These are phyloP conservation scores for Trichosporon sp. DNA, from an alignment of 1,284 basidiomycete species.

Conservation along the genomic window DNA sequence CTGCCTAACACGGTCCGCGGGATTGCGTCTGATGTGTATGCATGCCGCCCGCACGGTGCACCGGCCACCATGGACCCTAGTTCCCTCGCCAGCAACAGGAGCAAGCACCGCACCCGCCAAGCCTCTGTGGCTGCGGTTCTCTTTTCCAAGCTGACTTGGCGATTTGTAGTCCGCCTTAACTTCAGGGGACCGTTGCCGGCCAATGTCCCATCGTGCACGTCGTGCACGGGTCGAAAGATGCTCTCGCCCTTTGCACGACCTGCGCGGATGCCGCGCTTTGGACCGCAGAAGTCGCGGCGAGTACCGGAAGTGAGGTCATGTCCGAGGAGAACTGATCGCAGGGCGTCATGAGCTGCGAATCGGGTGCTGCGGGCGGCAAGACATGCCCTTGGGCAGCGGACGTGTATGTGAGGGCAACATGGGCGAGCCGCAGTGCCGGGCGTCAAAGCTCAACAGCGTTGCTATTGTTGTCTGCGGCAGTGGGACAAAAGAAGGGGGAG, in stretches of 20 bases:
- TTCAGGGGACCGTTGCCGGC: background rate
- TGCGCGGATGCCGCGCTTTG: background rate
- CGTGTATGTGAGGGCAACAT: background rate
- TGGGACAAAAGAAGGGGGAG: background rate
- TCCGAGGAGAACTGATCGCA: background rate
- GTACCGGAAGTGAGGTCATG: background rate
- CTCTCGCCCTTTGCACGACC: background rate
- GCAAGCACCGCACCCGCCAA: background rate
- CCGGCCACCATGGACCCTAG: background rate
- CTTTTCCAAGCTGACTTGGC: background rate
- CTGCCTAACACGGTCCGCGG: background rate
- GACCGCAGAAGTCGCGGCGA: background rate
- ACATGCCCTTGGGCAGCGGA: background rate
- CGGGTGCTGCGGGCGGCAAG: background rate
- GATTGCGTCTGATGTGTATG: background rate
- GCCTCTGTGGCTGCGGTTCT: conserved; percentile 1
- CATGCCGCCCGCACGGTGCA: background rate
- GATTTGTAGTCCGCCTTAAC: background rate
- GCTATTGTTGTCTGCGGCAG: background rate
- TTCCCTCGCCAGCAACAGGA: background rate
- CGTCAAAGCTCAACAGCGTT: background rate
- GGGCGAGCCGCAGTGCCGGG: background rate
- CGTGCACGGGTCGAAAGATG: background rate
- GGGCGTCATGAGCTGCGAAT: background rate
- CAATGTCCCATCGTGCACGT: background rate